Percentiles rank a stretch among this genome's conserved stretches.
phyloP scores from a whole-genome alignment of 2,329 filamentous ascomycete genomes.

The Macrophomina phaseolina region DNA sequence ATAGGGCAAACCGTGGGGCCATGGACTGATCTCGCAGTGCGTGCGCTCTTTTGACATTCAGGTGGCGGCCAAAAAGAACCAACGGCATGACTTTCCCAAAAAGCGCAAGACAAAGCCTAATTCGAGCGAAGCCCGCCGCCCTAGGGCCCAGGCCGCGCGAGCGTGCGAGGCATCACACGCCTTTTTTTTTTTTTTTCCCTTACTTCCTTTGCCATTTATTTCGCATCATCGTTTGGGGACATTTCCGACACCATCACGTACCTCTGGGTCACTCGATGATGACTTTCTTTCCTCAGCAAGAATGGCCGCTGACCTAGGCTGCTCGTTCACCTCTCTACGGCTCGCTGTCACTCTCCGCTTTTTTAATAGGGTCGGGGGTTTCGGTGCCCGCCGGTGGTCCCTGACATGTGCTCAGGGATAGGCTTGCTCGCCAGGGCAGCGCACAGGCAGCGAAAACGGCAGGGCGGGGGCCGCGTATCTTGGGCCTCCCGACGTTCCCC shows the following conservation, averaged over 20 bases:
- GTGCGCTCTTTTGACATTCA: neutral
- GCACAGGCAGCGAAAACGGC: constrained; percentile 9
- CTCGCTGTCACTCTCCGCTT: neutral
- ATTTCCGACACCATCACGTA: neutral
- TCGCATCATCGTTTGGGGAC: neutral
- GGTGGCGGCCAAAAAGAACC: constrained; percentile 9
- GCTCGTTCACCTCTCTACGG: neutral
- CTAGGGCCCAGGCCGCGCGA: neutral
- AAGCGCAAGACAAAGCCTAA: constrained; percentile 4
- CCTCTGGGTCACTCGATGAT: neutral
- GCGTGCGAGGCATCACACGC: constrained; percentile 5
- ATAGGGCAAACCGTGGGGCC: constrained; percentile 2
- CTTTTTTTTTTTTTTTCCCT: neutral
- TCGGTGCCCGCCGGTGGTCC: constrained; percentile 17
- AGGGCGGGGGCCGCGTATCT: constrained; percentile 21
- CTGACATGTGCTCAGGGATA: constrained; percentile 14
- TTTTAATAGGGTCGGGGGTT: neutral
- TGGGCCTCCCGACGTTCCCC: constrained; percentile 22
- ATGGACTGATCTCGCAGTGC: constrained; percentile 22
- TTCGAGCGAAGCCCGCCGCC: constrained; percentile 9
- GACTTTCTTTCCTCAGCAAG: neutral
- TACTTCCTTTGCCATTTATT: neutral
- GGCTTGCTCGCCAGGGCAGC: constrained; percentile 4
- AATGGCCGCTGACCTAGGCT: neutral
- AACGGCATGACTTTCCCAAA: constrained; percentile 18